Evolutionary conservation across 495 filamentous ascomycete species (phyloP).

Genomic region (Thermothielavioides terrestris): DNA sequence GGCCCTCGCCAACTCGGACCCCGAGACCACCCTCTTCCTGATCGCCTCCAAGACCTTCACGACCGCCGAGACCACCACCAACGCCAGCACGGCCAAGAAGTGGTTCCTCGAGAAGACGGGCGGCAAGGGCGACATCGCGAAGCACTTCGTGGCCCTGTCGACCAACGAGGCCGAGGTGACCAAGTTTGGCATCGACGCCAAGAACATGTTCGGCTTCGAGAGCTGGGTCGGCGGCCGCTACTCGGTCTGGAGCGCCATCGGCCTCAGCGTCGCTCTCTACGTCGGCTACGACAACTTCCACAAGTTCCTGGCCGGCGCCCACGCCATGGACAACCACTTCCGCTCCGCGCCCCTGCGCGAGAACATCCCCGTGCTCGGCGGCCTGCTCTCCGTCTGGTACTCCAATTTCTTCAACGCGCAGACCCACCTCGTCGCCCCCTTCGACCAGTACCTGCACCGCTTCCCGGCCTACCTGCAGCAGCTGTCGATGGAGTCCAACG

Average conservation of each 20-base stretch:
- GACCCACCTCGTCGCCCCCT: constrained; percentile 93
- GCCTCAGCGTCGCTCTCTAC: constrained; percentile 86
- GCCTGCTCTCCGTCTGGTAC: constrained; percentile 95
- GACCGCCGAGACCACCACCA: constrained; percentile 92
- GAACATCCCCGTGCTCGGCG: constrained; percentile 90
- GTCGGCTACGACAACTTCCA: constrained; percentile 97
- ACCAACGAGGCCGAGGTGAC: constrained; percentile 92
- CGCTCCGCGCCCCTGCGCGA: constrained; percentile 77
- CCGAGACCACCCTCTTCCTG: constrained; percentile 95
- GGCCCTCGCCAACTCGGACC: constrained; percentile 77
- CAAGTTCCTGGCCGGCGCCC: constrained; percentile 88
- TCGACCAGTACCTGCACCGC: constrained; percentile 97
- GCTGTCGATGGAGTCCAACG: constrained; percentile 99
- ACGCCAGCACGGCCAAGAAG: constrained; percentile 89
- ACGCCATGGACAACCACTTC: constrained; percentile 99
- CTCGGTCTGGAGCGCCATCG: constrained; percentile 97
- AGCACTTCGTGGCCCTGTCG: constrained; percentile 97
- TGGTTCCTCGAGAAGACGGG: constrained; percentile 87
- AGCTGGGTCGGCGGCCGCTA: constrained; percentile 98
- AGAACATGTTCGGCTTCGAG: constrained; percentile 99
- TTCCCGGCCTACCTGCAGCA: constrained; percentile 99
- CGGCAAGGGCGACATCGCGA: constrained; percentile 75
- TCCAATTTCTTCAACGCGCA: constrained; percentile 97
- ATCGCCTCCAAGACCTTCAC: constrained; percentile 99
- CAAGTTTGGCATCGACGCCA: constrained; percentile 94